phyloP scores from a whole-genome alignment of 164 flowering plant species.

The Litsea cubeba region DNA sequence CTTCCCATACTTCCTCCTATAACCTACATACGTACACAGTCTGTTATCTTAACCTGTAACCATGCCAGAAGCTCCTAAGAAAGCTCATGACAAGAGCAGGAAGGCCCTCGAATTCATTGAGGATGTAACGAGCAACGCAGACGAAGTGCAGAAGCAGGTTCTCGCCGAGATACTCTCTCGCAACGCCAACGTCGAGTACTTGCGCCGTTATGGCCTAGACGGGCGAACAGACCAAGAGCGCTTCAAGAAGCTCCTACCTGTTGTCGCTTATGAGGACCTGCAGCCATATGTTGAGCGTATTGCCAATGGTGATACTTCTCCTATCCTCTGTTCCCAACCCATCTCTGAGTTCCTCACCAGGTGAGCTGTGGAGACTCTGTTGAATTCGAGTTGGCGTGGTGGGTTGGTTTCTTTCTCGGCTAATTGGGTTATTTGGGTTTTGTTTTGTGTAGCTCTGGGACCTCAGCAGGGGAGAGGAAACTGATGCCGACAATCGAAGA shows the following conservation, averaged over 20 bases:
- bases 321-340: conserved; percentile 64
- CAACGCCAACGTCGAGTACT: conserved; percentile 72
- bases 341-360: conserved; percentile 88
- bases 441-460: conserved; percentile 63
- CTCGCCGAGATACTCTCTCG: conserved; percentile 62
- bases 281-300: conserved; percentile 64
- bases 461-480: conserved; percentile 93
- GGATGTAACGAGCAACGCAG: conserved; percentile 66
- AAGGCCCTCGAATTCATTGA: conserved; percentile 66
- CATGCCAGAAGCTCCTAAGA: conserved; percentile 83
- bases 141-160: conserved; percentile 51
- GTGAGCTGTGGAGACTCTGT: conserved; percentile 17
- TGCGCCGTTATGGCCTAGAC: conserved; percentile 47
- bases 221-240: conserved; percentile 64
- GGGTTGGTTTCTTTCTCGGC: too few species aligned
- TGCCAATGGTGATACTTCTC: conserved; percentile 74
- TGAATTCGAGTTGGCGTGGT: too few species aligned
- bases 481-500: conserved; percentile 93
- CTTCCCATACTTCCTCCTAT: background rate
- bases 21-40: too few species aligned
- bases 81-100: conserved; percentile 42
- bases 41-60: conserved; percentile 4
- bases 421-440: background rate
- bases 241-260: conserved; percentile 75
- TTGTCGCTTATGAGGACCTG: conserved; percentile 66